A percentile compares a stretch with the other conserved stretches of the same genome.
phyloP scores from a whole-genome alignment of 306 rosid genomes.

The Crataegus laevigata region DNA sequence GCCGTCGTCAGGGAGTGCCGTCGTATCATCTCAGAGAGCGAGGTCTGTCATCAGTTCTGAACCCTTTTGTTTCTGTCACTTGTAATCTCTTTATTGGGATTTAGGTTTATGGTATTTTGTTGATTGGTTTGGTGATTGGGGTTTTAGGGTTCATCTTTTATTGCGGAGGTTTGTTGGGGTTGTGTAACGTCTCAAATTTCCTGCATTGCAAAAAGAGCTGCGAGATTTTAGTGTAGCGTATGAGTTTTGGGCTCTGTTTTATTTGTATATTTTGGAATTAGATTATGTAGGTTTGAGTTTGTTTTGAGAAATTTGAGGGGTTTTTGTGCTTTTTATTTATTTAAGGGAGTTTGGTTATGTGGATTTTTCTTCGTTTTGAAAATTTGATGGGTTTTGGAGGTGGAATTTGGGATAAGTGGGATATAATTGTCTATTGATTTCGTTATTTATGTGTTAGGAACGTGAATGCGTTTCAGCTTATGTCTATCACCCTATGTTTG shows the following conservation, averaged over 20 bases:
- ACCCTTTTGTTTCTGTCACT: background rate
- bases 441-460: background rate
- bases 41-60: conserved; percentile 41
- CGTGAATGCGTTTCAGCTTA: background rate
- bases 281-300: background rate
- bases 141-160: background rate
- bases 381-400: background rate
- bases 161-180: background rate
- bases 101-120: background rate
- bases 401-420: background rate
- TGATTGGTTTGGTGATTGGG: background rate
- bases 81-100: background rate
- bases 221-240: background rate
- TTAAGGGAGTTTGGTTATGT: background rate
- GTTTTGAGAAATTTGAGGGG: background rate
- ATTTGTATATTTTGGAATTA: background rate
- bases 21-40: conserved; percentile 80
- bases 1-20: conserved; percentile 91
- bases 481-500: background rate
- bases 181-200: background rate
- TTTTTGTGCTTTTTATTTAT: background rate
- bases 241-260: background rate
- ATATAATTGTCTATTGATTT: background rate
- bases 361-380: background rate
- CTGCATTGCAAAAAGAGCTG: background rate